phyloP scores from a whole-genome alignment of 2,329 filamentous ascomycete genomes.

The Fusarium sp. region DNA sequence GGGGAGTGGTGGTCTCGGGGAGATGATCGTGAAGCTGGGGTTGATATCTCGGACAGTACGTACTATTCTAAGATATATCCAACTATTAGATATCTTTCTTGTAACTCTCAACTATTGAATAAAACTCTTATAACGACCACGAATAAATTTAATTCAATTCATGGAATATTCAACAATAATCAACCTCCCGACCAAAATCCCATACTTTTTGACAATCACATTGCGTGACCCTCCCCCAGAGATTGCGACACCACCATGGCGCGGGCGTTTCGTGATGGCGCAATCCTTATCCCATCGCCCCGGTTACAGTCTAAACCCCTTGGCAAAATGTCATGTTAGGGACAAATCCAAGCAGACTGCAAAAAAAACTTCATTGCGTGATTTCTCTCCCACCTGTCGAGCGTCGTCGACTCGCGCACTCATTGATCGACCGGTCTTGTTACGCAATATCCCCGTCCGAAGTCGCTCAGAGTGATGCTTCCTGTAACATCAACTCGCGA shows the following conservation, averaged over 20 bases:
- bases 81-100: background rate
- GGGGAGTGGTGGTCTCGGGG: background rate
- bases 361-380: slow-evolving; percentile 32
- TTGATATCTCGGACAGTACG: background rate
- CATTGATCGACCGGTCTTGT: slow-evolving; percentile 7
- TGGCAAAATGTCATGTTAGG: background rate
- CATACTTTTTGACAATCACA: slow-evolving; percentile 2
- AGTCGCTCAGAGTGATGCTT: background rate
- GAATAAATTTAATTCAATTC: background rate
- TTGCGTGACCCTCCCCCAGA: slow-evolving; percentile 41
- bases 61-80: background rate
- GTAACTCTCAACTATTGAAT: background rate
- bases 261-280: slow-evolving; percentile 32
- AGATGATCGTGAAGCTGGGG: background rate
- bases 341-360: background rate
- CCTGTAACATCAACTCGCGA: background rate
- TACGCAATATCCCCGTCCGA: slow-evolving; percentile 26
- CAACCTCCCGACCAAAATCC: background rate
- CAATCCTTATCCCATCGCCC: slow-evolving; percentile 20
- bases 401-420: background rate
- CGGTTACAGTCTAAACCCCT: background rate
- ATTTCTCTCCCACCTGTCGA: slow-evolving; percentile 15
- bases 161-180: background rate
- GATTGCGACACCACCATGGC: slow-evolving; percentile 36
- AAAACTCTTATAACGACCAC: fast-evolving